A percentile compares a stretch with the other conserved stretches of the same genome.
Evolutionary conservation across 768 basidiomycete genomes (phyloP).

Genomic region (Termitomyces sp.): DNA sequence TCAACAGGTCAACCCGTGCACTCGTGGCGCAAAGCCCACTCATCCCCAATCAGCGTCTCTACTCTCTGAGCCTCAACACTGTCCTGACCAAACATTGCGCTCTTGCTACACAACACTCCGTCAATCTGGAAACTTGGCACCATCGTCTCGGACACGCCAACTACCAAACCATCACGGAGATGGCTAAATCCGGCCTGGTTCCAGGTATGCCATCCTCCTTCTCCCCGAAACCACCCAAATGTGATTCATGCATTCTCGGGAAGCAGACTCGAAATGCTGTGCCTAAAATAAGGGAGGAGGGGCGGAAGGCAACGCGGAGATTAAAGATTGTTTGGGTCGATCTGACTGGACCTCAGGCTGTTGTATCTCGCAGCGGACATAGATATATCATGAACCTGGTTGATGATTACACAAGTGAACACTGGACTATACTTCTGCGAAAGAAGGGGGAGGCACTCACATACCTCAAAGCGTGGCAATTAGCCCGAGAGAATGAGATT

Average conservation of each 20-base stretch:
- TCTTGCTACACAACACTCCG: not conserved
- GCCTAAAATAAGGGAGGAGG: not conserved
- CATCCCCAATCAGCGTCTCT: constrained; percentile 3
- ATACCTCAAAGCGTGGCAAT: constrained; percentile 1
- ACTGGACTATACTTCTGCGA: not conserved
- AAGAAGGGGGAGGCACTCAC: not conserved
- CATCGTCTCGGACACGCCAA: constrained; percentile 23
- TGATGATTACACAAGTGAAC: not conserved
- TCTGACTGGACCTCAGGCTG: not conserved
- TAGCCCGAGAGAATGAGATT: not conserved
- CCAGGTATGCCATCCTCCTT: constrained; percentile 6
- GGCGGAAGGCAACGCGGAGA: not conserved
- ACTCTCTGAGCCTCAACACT: not conserved
- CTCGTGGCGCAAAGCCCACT: constrained; percentile 11
- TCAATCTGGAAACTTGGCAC: constrained; percentile 25
- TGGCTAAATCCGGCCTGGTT: constrained; percentile 13
- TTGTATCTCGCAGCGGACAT: not conserved
- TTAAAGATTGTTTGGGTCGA: constrained; percentile 8
- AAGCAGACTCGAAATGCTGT: constrained; percentile 8
- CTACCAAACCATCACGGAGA: constrained; percentile 18
- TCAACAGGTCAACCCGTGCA: constrained; percentile 5
- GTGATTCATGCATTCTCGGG: constrained; percentile 5
- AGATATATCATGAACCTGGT: not conserved
- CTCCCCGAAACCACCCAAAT: not conserved
- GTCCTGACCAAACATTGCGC: constrained; percentile 12